phyloP scores from a whole-genome alignment of 148 eudicot genomes.

The Gaultheria prostrata region DNA sequence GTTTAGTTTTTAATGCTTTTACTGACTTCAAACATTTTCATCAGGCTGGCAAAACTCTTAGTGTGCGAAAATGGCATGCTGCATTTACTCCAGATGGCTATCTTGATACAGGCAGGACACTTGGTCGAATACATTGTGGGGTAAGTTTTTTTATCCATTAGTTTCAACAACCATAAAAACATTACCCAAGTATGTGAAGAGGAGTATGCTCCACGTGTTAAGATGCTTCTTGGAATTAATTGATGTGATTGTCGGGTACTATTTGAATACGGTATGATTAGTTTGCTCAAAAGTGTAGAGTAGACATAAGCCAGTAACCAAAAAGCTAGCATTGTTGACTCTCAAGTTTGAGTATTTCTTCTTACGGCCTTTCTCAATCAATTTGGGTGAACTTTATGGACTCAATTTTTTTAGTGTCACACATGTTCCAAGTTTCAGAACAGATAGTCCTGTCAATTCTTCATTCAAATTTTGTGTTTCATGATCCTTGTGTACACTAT shows the following conservation, averaged over 20 bases:
- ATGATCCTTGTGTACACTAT: too few species aligned
- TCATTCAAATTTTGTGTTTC: too few species aligned
- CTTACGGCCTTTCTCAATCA: background rate
- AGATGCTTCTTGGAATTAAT: background rate
- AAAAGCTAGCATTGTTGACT: constrained; percentile 6
- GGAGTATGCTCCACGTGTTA: background rate
- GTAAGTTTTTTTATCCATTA: constrained; percentile 45
- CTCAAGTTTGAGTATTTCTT: background rate
- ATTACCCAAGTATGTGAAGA: background rate
- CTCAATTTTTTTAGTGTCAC: background rate
- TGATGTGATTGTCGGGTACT: background rate
- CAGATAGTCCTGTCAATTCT: background rate
- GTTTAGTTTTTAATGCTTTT: background rate
- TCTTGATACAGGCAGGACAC: constrained; percentile 86
- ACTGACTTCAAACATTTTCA: background rate
- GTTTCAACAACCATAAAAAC: background rate
- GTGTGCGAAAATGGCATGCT: constrained; percentile 86
- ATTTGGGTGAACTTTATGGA: background rate
- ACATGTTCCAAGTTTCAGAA: background rate
- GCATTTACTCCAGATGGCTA: constrained; percentile 82
- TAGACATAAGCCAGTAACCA: background rate
- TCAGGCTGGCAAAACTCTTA: constrained; percentile 88
- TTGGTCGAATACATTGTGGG: constrained; percentile 85
- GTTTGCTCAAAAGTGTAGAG: background rate
- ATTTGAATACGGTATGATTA: background rate